Evolutionary conservation across 768 basidiomycete genomes (phyloP).

Genomic region (Neoboletus magnificus): DNA sequence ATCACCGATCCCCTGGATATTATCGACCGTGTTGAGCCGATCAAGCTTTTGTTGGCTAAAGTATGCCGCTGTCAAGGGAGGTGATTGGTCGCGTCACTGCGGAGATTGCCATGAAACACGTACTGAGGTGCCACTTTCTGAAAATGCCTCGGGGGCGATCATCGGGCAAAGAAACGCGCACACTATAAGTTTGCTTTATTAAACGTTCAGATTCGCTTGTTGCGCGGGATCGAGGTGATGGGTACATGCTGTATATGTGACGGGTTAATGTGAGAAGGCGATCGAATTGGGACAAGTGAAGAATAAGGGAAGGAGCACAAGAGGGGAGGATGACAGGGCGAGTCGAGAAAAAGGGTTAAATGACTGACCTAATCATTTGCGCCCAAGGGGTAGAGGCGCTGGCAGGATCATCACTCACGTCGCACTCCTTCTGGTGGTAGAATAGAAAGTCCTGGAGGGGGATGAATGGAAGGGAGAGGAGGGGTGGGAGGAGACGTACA

Average conservation of each 20-base stretch:
- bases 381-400: constrained; percentile 68
- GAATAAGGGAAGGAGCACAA: not conserved
- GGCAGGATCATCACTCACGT: constrained; percentile 37
- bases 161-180: constrained; percentile 44
- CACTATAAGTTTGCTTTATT: constrained; percentile 56
- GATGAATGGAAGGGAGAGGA: constrained; percentile 2
- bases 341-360: constrained; percentile 4
- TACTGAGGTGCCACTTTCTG: constrained; percentile 54
- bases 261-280: constrained; percentile 14
- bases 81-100: constrained; percentile 13
- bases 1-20: constrained; percentile 62
- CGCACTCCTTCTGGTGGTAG: constrained; percentile 49
- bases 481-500: constrained; percentile 11
- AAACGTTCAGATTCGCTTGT: constrained; percentile 41
- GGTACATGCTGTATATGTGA: constrained; percentile 32
- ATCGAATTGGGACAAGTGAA: constrained; percentile 34
- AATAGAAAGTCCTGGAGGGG: constrained; percentile 50
- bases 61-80: constrained; percentile 61
- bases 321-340: constrained; percentile 19
- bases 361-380: constrained; percentile 62
- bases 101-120: constrained; percentile 35
- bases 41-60: constrained; percentile 78
- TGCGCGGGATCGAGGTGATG: constrained; percentile 39
- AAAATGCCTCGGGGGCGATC: constrained; percentile 40
- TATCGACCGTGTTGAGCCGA: constrained; percentile 67